Base-by-base conservation (phyloP, 148 eudicot genomes). In the Amaranthus palmeri region DNA sequence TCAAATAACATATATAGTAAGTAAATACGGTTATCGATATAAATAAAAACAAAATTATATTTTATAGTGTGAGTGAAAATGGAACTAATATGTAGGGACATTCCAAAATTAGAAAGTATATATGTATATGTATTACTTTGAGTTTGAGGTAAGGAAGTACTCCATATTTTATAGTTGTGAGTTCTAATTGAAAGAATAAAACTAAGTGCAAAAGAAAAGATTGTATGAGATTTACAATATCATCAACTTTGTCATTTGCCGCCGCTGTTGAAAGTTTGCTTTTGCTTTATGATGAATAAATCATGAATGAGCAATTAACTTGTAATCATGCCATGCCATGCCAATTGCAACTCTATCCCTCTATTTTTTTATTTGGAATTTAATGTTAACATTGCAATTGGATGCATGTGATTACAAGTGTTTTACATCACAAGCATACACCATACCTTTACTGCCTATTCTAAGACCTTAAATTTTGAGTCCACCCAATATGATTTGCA, bases 141-240 rank as follows among this genome's bases (percentile, higher is more conserved):
- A 15, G 51, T 6, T 15, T 55, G 47, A 18, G 72, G 25, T 42
- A 69, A 49, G 59, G 8, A 25, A 25, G 36, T 25, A n/a, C n/a
- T n/a, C n/a, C n/a, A 40, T 7, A 40, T 41, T 54, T 15, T 54
- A 6, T 53, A 40, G 25, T 10, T 6, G 6, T 10, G 9, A 54
- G 40, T 53, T 78, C 56, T 68, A 57, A 53, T 61, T 72, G 59
- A 18, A 72, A 78, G 68, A 69, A 68, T 68, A 68, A 54, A 51
- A 68, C 73, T 73, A 59, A 57, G 58, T 51, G 17, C 14, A 67
- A 13, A 77, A 53, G 68, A 61, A 50, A 68, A 68, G 50, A 62
- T 55, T 68, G 43, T 68, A 56, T 57, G 42, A 47, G 76, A 73
- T 78, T 68, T 54, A 47, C 68, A 52, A 72, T 72, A 54, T 67